Base-by-base conservation (phyloP, 345 rosid genomes). In the Syzygium grande region DNA sequence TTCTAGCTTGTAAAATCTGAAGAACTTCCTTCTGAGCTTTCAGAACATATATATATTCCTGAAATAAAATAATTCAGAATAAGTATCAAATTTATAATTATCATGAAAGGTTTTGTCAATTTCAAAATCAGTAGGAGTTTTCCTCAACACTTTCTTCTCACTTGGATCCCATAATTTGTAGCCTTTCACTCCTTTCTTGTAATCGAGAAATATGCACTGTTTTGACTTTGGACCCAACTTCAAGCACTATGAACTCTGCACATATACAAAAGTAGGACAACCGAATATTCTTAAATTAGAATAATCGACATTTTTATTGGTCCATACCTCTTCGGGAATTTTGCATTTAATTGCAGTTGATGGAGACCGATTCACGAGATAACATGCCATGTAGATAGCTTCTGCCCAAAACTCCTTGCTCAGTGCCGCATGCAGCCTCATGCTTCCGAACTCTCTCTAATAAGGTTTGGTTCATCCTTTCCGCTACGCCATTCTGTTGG, bases 401-500 rank as follows among this genome's bases (percentile, higher is more conserved):
- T 65, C 2, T 7, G 11, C 78, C 41, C 5, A 65, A 65, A 65
- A 65, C 9, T 30, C 22, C 22, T 65, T 65, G 22, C 11, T 65
- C 0, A 29, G 2, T 29, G 5, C 1, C 2, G 1, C 6, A 65
- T 15, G 22, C 4, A 29, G 10, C 41, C 78, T 65, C 78, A 65
- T 15, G 78, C 22, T 29, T 29, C 1, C 0, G 22, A 65, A 11
- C 6, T 65, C 78, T 15, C 41, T 29, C 1, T 65, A 65, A 65
- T 30, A 65, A 30, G 11, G 22, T 30, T 11, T 1, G 7, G 1
- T 61, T 61, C 15, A n/a, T 61, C 34, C 38, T 61, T 61, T 61
- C 16, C 0, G 4, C 10, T n/a, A 2, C 1, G 9, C 19, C 3
- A 61, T 61, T 61, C 1, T n/a, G 2, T n/a, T n/a, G 38, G 34